phyloP scores from a whole-genome alignment of 495 filamentous ascomycete genomes.

The Tetracladium marchalianum region DNA sequence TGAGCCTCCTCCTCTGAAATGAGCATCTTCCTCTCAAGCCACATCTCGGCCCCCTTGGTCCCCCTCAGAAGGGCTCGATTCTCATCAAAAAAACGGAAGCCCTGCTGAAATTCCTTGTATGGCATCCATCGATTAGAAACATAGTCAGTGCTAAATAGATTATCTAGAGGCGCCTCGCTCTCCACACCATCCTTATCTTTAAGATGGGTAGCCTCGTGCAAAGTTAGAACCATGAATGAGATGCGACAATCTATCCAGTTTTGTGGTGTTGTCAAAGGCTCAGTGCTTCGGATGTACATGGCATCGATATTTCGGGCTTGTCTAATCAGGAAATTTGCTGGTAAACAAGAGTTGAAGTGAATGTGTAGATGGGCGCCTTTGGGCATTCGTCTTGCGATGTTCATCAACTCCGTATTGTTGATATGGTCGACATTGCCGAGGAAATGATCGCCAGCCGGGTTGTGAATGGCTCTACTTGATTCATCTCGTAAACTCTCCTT shows the following conservation, averaged over 20 bases:
- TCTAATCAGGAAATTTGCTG: slow-evolving; percentile 35
- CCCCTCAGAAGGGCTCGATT: slow-evolving; percentile 1
- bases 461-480: slow-evolving; percentile 1
- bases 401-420: slow-evolving; percentile 32
- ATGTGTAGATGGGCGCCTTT: slow-evolving; percentile 47
- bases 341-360: slow-evolving; percentile 46
- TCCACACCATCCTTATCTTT: slow-evolving; percentile 6
- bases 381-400: slow-evolving; percentile 32
- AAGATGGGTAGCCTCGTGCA: slow-evolving; percentile 11
- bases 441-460: slow-evolving; percentile 33
- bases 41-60: slow-evolving; percentile 18
- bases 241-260: slow-evolving; percentile 35
- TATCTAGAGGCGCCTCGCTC: slow-evolving; percentile 1
- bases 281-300: slow-evolving; percentile 43
- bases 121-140: slow-evolving; percentile 15
- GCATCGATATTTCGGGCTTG: slow-evolving; percentile 36
- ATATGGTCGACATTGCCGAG: slow-evolving; percentile 36
- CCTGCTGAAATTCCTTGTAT: slow-evolving; percentile 14
- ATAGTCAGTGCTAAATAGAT: slow-evolving; percentile 10
- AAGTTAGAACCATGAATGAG: slow-evolving; percentile 35
- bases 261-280: slow-evolving; percentile 16
- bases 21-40: slow-evolving; percentile 38
- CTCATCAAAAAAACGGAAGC: slow-evolving; percentile 10
- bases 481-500: slow-evolving; percentile 8
- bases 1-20: slow-evolving; percentile 39